Evolutionary conservation across 495 filamentous ascomycete genomes (phyloP), one percentile per base, ranked within the genome.

Genomic region (Pseudotulostoma volvatum): DNA sequence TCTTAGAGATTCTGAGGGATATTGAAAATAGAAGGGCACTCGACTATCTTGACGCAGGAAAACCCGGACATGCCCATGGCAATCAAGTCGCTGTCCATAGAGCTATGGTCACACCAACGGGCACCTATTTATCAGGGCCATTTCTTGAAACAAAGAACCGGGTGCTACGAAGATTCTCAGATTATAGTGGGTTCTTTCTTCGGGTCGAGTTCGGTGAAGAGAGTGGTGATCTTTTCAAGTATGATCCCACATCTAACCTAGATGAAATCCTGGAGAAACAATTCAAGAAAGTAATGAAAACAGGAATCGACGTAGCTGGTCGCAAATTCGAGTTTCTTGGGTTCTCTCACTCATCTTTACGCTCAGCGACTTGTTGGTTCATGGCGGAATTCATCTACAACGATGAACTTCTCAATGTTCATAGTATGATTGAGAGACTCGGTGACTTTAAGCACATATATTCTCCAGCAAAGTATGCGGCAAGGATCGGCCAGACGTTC

Each of bases 401-500:
- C 0, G 48, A 50, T 1, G 18, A 53, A 1, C 44, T 71, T 0
- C 55, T 65, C 0, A 53, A 63, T 8, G 56, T 71, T 9, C 37
- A 51, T 17, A 51, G 44, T 1, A 67, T 90, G 17, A 79, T 88
- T 40, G 47, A 45, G 8, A 52, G 55, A 2, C 61, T 90, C 0
- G 84, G 84, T 0, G 63, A 77, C 31, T 88, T 90, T 47, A 49
- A 55, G 4, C 18, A 55, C 0, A 79, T 90, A 32, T 58, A 55
- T 3, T 77, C 64, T 2, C 79, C 82, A 0, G 82, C 84, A 1
- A 75, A 72, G 40, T 84, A 79, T 39, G 84, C 84, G 0, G 84
- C 84, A 0, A 63, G 83, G 20, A 86, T 90, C 25, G 84, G 84
- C 1, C 84, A 90, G 47, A 76, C 80, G 0, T 90, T 90, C 37